Evolutionary conservation across 2,329 filamentous ascomycete genomes (phyloP).

Genomic region (Colletotrichum navitas): DNA sequence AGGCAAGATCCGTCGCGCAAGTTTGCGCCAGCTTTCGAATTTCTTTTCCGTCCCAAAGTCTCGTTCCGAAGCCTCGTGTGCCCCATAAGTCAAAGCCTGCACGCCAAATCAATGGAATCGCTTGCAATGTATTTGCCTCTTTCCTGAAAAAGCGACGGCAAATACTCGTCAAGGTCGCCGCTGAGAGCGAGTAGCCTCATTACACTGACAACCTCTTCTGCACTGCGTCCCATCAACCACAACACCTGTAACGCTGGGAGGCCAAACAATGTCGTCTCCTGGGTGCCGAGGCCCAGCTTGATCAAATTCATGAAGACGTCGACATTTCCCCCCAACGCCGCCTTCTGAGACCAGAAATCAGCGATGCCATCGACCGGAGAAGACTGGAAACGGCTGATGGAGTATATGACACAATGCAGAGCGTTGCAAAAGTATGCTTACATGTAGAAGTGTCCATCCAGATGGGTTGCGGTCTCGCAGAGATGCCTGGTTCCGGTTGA

Average conservation of each 20-base stretch:
- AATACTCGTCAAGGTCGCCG: background rate
- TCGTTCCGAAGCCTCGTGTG: background rate
- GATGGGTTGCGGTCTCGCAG: background rate
- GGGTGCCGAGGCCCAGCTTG: background rate
- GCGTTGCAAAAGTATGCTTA: background rate
- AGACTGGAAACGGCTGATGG: background rate
- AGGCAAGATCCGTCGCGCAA: background rate
- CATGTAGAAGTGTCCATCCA: background rate
- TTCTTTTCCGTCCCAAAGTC: background rate
- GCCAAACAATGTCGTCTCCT: background rate
- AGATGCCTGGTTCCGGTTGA: background rate
- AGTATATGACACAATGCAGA: background rate
- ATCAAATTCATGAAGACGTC: background rate
- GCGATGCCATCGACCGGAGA: background rate
- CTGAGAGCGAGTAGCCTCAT: background rate
- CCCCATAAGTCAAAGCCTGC: background rate
- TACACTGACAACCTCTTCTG: background rate
- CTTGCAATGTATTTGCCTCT: too few species aligned
- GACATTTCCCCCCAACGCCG: background rate
- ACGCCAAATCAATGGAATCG: background rate
- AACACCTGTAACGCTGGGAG: accelerated
- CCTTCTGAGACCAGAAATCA: background rate
- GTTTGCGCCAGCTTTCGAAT: background rate
- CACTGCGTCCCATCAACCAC: accelerated
- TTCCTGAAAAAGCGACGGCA: background rate